These are phyloP conservation scores for Cubamyces sp. DNA, from an alignment of 768 basidiomycete genomes.

Conservation along the genomic window DNA sequence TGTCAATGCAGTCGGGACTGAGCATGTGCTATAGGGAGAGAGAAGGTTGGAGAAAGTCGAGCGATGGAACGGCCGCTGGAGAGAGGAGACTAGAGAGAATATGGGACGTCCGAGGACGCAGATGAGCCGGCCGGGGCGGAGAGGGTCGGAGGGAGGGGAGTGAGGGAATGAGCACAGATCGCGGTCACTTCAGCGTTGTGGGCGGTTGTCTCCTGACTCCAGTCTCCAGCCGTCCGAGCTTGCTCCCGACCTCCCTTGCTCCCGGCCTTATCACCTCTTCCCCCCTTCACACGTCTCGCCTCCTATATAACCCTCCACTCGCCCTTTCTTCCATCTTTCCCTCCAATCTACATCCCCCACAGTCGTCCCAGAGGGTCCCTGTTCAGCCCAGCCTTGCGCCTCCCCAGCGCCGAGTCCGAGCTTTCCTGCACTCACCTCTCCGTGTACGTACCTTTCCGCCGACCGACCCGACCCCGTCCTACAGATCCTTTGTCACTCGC, in stretches of 20 bases:
- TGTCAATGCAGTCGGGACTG: background rate
- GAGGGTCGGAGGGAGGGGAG: background rate
- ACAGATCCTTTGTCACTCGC: conserved; percentile 4
- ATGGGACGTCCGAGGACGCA: no score
- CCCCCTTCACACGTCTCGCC: conserved; percentile 24
- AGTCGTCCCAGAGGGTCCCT: background rate
- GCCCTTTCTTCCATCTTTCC: conserved; percentile 22
- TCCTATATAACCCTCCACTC: conserved; percentile 20
- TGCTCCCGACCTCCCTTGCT: conserved; percentile 16
- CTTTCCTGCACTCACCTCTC: conserved; percentile 8
- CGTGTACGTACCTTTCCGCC: conserved; percentile 11
- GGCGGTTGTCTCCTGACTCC: conserved; percentile 15
- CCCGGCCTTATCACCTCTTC: conserved; percentile 22
- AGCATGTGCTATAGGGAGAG: background rate
- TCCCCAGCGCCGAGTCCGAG: conserved; percentile 1
- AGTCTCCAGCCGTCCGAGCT: background rate
- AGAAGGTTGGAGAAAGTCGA: background rate
- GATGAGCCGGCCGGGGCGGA: conserved; percentile 1
- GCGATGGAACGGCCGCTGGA: background rate
- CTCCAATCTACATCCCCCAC: conserved; percentile 12
- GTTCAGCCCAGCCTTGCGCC: conserved; percentile 5
- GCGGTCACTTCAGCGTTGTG: no score
- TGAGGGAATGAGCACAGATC: no score
- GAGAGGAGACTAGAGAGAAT: background rate
- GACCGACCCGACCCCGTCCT: conserved; percentile 1